These are phyloP conservation scores for Fusarium pilosicola DNA, from an alignment of 2,329 filamentous ascomycete genomes.

Conservation along the genomic window DNA sequence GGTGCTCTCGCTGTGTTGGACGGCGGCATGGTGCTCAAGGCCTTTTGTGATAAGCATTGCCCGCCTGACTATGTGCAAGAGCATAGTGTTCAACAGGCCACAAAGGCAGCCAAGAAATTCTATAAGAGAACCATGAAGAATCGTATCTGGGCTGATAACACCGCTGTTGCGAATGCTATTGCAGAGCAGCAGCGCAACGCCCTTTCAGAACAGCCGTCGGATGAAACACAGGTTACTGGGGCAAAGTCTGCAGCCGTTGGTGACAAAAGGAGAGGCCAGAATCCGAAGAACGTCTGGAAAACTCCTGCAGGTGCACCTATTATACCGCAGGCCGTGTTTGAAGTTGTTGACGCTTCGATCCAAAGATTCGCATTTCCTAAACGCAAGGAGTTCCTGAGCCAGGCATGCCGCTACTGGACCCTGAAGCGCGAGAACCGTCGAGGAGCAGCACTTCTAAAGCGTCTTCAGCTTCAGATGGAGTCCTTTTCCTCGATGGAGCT, in stretches of 20 bases:
- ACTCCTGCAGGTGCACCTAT: conserved; percentile 94
- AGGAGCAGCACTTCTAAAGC: conserved; percentile 90
- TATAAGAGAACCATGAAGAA: conserved; percentile 92
- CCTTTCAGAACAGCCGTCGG: conserved; percentile 74
- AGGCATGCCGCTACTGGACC: conserved; percentile 97
- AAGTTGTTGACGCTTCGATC: conserved; percentile 84
- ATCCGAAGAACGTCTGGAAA: conserved; percentile 73
- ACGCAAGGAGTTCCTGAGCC: conserved; percentile 90
- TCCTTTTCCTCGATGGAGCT: conserved; percentile 98
- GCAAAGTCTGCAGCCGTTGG: conserved; percentile 80
- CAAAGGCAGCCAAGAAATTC: conserved; percentile 84
- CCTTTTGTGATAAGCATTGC: conserved; percentile 95
- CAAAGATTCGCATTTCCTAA: conserved; percentile 83
- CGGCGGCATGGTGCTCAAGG: conserved; percentile 86
- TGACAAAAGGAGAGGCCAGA: conserved; percentile 73
- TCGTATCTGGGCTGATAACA: conserved; percentile 90
- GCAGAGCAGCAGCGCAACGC: conserved; percentile 76
- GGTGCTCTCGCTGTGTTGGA: conserved; percentile 80
- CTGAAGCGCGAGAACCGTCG: conserved; percentile 92
- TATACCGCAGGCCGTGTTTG: conserved; percentile 87
- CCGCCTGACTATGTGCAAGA: conserved; percentile 88
- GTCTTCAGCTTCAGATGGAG: conserved; percentile 93
- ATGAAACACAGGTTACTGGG: conserved; percentile 85
- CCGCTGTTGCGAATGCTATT: conserved; percentile 81
- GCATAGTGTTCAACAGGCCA: conserved; percentile 82